These are phyloP conservation scores for Pseudonitzschia pungens DNA, from an alignment of 108 stramenopile genomes.

Conservation along the genomic window DNA sequence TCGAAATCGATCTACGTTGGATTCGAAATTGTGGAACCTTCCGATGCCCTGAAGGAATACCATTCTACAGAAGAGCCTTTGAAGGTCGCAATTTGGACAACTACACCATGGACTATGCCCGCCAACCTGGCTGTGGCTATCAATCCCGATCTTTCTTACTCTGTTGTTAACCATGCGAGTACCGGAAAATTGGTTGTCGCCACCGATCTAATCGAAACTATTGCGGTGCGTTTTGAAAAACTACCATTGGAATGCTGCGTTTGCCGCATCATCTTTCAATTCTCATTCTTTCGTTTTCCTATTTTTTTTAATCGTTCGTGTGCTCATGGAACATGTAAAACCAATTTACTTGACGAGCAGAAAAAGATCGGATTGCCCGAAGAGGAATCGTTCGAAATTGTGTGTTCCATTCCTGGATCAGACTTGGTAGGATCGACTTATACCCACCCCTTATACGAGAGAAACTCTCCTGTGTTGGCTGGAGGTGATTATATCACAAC, in stretches of 20 bases:
- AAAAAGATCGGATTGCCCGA: conserved; percentile 73
- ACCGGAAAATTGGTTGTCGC: conserved; percentile 81
- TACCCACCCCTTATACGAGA: conserved; percentile 82
- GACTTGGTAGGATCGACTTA: conserved; percentile 81
- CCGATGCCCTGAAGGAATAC: conserved; percentile 56
- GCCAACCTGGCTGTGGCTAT: conserved; percentile 95
- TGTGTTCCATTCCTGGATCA: conserved; percentile 58
- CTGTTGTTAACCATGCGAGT: conserved; percentile 72
- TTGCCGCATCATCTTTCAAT: background rate
- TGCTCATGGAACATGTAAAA: background rate
- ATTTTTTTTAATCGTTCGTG: background rate
- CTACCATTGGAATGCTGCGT: background rate
- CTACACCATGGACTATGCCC: conserved; percentile 93
- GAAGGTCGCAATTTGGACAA: conserved; percentile 91
- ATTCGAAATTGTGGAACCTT: conserved; percentile 72
- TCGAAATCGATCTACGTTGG: conserved; percentile 93
- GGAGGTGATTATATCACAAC: conserved; percentile 98
- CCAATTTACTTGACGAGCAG: conserved; percentile 19
- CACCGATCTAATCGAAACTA: conserved; percentile 64
- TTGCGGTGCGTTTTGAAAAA: conserved; percentile 53
- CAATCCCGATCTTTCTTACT: conserved; percentile 89
- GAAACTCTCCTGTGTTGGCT: conserved; percentile 78
- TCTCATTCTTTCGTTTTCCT: background rate
- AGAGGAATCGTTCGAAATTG: conserved; percentile 60
- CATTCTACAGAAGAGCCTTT: conserved; percentile 53